Conservation (phyloP, 116 monocot species). For the Cymodocea nodosa region DNA sequence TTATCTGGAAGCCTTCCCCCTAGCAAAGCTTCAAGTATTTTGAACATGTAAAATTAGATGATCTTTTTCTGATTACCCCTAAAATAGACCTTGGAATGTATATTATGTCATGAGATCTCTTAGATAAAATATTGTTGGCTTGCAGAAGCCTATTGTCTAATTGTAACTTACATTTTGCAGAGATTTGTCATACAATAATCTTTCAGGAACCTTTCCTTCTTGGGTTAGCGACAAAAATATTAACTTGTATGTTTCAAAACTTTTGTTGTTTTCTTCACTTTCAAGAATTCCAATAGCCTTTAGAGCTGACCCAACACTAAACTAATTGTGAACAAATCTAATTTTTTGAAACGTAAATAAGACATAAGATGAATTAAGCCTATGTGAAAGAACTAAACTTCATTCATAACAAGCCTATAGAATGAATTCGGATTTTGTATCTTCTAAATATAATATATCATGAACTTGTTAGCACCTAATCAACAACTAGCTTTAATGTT, state of each 20-base stretch:
- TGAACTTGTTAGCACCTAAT: no score
- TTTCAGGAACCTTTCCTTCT: slow-evolving; percentile 11
- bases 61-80: not conserved
- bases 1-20: slow-evolving; percentile 45
- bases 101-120: not conserved
- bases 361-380: no score
- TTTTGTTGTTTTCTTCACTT: no score
- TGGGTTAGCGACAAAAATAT: slow-evolving; percentile 3
- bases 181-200: slow-evolving; percentile 16
- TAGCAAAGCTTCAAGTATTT: slow-evolving; percentile 24
- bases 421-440: no score
- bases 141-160: not conserved
- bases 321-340: no score
- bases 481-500: no score
- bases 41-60: slow-evolving; percentile 29
- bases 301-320: no score
- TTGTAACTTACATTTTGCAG: slow-evolving; percentile 1
- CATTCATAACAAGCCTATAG: no score
- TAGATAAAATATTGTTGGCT: not conserved
- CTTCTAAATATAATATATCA: no score
- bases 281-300: no score
- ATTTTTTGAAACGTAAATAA: no score
- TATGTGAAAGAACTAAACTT: no score
- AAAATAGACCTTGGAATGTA: not conserved
- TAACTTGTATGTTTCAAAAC: slow-evolving; percentile 1